A percentile compares a stretch with the other conserved stretches of the same genome.
Evolutionary conservation across 2,329 filamentous ascomycete genomes (phyloP).

Genomic region (Thielaviopsis ethacetica): DNA sequence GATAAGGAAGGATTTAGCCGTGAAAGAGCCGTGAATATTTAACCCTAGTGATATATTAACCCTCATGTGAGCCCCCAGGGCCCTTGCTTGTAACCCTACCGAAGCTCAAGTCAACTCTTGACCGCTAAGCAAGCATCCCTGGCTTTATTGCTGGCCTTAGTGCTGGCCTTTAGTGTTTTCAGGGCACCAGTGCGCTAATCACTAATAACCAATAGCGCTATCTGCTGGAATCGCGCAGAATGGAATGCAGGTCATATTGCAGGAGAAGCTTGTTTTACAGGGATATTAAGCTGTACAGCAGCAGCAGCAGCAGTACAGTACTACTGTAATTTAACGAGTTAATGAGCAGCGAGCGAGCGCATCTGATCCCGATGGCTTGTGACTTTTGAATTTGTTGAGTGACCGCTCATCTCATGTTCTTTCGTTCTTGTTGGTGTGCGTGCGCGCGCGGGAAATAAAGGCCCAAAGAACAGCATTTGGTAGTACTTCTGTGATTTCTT

Average conservation of each 20-base stretch:
- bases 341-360: neutral
- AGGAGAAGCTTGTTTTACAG: neutral
- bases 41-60: neutral
- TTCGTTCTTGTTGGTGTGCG: neutral
- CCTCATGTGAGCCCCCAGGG: neutral
- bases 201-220: neutral
- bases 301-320: no score
- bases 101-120: neutral
- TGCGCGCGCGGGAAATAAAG: no score
- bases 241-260: constrained; percentile 4
- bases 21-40: neutral
- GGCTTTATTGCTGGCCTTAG: no score
- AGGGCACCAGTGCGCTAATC: neutral
- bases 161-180: neutral
- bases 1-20: constrained; percentile 8
- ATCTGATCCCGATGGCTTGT: neutral
- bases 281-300: neutral
- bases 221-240: neutral
- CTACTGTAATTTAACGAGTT: no score
- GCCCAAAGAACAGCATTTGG: no score
- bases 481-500: neutral
- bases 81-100: neutral
- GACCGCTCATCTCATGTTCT: no score
- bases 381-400: neutral
- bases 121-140: no score